These are phyloP conservation scores for Camellia japonica DNA, from an alignment of 148 eudicot genomes.

Conservation along the genomic window DNA sequence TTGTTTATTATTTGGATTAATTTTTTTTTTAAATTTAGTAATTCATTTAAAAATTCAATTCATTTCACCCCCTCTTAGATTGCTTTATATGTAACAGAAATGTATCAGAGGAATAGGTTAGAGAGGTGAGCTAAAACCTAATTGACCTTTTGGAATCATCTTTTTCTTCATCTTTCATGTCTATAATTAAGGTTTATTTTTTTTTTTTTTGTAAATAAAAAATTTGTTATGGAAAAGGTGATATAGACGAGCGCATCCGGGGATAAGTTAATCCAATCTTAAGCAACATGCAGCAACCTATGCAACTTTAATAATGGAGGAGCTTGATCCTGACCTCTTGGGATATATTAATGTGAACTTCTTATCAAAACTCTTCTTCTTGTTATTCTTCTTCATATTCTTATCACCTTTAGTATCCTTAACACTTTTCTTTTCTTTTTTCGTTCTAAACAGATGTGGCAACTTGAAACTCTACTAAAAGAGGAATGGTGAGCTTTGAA, in stretches of 20 bases:
- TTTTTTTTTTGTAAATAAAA: background rate
- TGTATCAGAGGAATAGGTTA: conserved; percentile 87
- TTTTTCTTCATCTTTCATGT: background rate
- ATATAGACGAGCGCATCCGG: conserved; percentile 89
- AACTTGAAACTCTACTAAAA: conserved; percentile 75
- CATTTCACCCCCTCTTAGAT: no score
- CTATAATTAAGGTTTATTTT: background rate
- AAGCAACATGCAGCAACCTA: conserved; percentile 72
- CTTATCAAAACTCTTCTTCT: background rate
- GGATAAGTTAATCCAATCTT: conserved; percentile 74
- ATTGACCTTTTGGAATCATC: background rate
- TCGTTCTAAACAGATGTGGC: conserved; percentile 68
- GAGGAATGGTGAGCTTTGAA: conserved; percentile 63
- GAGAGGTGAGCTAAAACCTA: conserved; percentile 48
- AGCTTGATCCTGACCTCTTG: conserved; percentile 80
- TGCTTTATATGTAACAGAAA: conserved; percentile 19
- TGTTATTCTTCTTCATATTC: background rate
- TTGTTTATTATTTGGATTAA: no score
- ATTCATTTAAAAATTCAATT: no score
- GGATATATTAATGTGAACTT: conserved; percentile 81
- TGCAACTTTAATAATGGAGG: conserved; percentile 95
- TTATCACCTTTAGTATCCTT: no score
- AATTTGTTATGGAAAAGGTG: conserved; percentile 44
- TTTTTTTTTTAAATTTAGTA: no score
- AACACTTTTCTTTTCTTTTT: no score